These are phyloP conservation scores for Alternaria dauci DNA, from an alignment of 2,329 filamentous ascomycete species.

Conservation along the genomic window DNA sequence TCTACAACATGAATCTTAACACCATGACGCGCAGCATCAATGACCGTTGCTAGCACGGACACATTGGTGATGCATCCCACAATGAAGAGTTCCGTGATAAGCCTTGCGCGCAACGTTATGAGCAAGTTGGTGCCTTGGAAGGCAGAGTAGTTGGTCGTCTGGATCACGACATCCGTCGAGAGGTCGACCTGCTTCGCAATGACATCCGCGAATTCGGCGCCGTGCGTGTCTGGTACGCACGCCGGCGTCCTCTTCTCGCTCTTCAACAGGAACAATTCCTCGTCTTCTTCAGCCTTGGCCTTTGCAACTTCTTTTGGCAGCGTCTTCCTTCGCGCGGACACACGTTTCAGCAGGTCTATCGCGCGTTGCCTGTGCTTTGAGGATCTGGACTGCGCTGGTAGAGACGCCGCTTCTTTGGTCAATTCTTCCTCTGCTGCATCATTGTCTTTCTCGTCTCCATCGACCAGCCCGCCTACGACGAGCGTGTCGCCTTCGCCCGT, in stretches of 20 bases:
- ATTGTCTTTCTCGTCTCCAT: conserved; percentile 46
- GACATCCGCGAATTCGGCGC: conserved; percentile 61
- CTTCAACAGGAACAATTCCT: conserved; percentile 56
- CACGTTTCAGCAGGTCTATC: conserved; percentile 49
- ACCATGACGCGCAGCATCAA: conserved; percentile 88
- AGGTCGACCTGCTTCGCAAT: conserved; percentile 60
- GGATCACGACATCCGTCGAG: conserved; percentile 62
- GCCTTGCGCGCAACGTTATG: conserved; percentile 78
- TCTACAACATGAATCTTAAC: conserved; percentile 86
- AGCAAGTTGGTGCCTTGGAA: conserved; percentile 79
- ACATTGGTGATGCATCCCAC: conserved; percentile 88
- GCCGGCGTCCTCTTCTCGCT: conserved; percentile 51
- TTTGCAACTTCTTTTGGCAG: conserved; percentile 39
- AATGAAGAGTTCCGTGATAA: conserved; percentile 88
- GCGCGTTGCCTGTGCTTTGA: conserved; percentile 49
- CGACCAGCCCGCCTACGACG: conserved; percentile 52
- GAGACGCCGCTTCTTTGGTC: conserved; percentile 29
- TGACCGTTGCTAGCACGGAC: conserved; percentile 87
- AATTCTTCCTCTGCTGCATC: conserved; percentile 46
- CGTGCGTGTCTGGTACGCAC: conserved; percentile 54
- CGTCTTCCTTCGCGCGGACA: conserved; percentile 43
- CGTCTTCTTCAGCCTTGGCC: conserved; percentile 51
- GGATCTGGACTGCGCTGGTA: conserved; percentile 42
- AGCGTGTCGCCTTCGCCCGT: conserved; percentile 58
- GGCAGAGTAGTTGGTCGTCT: conserved; percentile 87